Evolutionary conservation across 2,329 filamentous ascomycete species (phyloP).

Genomic region (Fusarium sp.): DNA sequence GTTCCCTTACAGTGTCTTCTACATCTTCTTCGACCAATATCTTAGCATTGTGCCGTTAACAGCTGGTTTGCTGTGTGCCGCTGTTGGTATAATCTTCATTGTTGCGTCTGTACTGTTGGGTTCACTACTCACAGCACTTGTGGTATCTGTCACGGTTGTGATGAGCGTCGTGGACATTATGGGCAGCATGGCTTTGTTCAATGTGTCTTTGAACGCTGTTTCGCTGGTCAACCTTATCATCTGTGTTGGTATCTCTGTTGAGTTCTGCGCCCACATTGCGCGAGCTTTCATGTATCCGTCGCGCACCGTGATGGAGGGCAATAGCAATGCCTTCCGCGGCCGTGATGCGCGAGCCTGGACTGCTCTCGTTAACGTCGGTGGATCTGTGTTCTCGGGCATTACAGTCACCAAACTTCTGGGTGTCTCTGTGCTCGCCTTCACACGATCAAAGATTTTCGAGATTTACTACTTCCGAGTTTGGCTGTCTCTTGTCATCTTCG

Average conservation of each 20-base stretch:
- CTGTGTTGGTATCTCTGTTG: conserved; percentile 94
- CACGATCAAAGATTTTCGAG: conserved; percentile 97
- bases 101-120: conserved; percentile 86
- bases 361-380: conserved; percentile 92
- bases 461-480: conserved; percentile 99
- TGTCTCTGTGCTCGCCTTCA: conserved; percentile 92
- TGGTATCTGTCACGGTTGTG: conserved; percentile 86
- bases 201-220: conserved; percentile 93
- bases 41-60: conserved; percentile 85
- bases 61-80: conserved; percentile 81
- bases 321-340: conserved; percentile 81
- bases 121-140: conserved; percentile 81
- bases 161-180: conserved; percentile 97
- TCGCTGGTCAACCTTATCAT: conserved; percentile 97
- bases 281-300: conserved; percentile 96
- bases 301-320: conserved; percentile 80
- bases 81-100: conserved; percentile 85
- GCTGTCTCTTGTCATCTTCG: conserved; percentile 91
- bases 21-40: conserved; percentile 99
- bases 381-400: conserved; percentile 94
- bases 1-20: conserved; percentile 97
- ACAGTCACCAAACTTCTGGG: conserved; percentile 95
- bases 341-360: conserved; percentile 91
- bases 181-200: conserved; percentile 90
- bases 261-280: conserved; percentile 97